Evolutionary conservation across 208 protist species (phyloP), one percentile per base, ranked within the genome.

Genomic region (Crithidia expoeki): DNA sequence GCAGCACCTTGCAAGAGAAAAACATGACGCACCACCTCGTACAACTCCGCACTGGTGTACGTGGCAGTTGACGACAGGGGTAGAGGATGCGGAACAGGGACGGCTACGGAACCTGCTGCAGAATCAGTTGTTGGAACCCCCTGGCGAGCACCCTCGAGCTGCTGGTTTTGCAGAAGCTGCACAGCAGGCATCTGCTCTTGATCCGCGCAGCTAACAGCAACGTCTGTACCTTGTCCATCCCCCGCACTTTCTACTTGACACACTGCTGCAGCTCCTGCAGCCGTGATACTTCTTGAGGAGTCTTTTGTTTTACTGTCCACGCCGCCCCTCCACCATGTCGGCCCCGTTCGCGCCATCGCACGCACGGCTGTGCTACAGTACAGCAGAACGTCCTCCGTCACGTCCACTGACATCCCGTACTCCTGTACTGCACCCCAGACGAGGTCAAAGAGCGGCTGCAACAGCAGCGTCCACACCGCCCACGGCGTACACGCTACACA

Each of bases 381-480:
- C 7, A 46, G 46, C 2, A 77, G 36, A 25, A 77, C n/a, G 17
- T 63, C 58, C 0, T 12, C 32, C 0, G 57, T 57, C 30, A 72
- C 47, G 16, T 62, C 58, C 6, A 58, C 42, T 23, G 65, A 19
- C 25, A 56, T 10, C 0, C 72, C 64, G 51, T 62, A 72, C 17
- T 68, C 63, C 28, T 67, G 72, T 58, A 72, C 44, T 0, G 68
- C 58, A 14, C 53, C 63, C 72, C 72, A 77, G 11, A 59, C 65
- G 38, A 71, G 55, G 25, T 77, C 72, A 44, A 77, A 77, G 10
- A 77, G 58, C 10, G 72, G 72, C 34, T 72, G 64, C 27, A 77
- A 56, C 36, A 77, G 38, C 25, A 67, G 25, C 14, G 9, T 2
- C 72, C 72, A 77, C 57, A 77, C 62, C 38, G 44, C 50, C 25